Conservation (phyloP, 108 stramenopile species). For the Aurantiochytrium sp. region DNA sequence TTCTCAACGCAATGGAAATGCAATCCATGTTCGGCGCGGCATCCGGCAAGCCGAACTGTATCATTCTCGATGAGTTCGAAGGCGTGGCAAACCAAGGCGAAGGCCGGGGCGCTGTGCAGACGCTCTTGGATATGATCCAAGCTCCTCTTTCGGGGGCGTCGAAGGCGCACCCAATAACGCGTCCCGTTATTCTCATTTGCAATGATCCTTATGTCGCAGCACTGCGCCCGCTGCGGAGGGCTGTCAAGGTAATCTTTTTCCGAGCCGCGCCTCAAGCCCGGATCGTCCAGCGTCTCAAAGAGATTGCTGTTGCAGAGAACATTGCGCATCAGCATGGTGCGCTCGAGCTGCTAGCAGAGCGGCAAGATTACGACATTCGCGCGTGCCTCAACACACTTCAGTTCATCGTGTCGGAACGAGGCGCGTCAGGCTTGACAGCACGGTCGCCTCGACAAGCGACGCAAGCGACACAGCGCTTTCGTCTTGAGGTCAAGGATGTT, state of each 20-base stretch:
- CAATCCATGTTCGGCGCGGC: not conserved
- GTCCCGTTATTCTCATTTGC: conserved; percentile 92
- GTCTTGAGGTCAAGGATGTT: not conserved
- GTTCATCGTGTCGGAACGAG: conserved; percentile 37
- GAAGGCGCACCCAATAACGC: conserved; percentile 53
- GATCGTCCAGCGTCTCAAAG: conserved; percentile 67
- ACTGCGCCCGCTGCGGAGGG: conserved; percentile 78
- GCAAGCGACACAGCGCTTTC: not conserved
- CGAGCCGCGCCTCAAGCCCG: conserved; percentile 56
- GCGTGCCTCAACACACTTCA: conserved; percentile 83
- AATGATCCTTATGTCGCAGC: conserved; percentile 89
- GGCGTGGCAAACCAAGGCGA: conserved; percentile 51
- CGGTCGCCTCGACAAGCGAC: too few relatives aligned
- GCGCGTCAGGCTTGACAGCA: not conserved
- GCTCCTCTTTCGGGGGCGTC: conserved; percentile 19
- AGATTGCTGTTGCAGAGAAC: conserved; percentile 61
- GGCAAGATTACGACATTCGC: conserved; percentile 73
- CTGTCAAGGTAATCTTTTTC: conserved; percentile 71
- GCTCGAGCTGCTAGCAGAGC: conserved; percentile 59
- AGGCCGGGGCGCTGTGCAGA: conserved; percentile 72
- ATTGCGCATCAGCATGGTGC: conserved; percentile 47
- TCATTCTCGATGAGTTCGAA: conserved; percentile 93
- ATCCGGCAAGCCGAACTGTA: conserved; percentile 61
- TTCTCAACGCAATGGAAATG: conserved; percentile 7
- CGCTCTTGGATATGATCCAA: conserved; percentile 71